Percentiles rank a stretch among this genome's conserved stretches.
Evolutionary conservation across 2,329 filamentous ascomycete genomes (phyloP).

Genomic region (Neoscytalidium dimidiatum): DNA sequence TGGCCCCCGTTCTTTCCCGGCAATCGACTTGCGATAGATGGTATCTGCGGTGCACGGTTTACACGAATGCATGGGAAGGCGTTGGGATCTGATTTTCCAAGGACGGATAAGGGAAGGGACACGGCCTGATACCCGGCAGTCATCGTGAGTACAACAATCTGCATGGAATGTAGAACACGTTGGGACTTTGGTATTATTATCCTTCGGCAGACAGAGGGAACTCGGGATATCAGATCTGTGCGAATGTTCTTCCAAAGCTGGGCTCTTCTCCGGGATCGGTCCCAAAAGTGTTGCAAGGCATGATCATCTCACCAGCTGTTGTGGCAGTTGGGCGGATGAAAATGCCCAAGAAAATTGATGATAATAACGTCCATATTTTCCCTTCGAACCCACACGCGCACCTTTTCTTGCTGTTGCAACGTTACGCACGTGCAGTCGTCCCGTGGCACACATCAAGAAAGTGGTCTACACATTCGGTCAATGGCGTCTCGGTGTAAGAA

Average conservation of each 20-base stretch:
- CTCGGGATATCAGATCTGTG: background rate
- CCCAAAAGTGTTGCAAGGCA: no score
- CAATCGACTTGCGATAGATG: slow-evolving; percentile 59
- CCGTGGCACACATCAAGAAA: no score
- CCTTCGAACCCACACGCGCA: no score
- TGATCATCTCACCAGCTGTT: no score
- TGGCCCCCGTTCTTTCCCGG: slow-evolving; percentile 81
- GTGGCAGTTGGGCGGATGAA: no score
- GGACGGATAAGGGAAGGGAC: background rate
- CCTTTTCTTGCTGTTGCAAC: no score
- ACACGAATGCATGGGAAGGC: background rate
- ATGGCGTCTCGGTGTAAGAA: no score
- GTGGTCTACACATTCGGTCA: no score
- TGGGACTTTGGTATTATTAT: background rate
- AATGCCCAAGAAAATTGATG: no score
- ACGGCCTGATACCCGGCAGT: background rate
- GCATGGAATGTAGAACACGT: background rate
- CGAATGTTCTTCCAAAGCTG: background rate
- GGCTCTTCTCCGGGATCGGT: no score
- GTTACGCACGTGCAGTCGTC: no score
- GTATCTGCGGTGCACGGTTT: background rate
- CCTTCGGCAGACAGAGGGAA: background rate
- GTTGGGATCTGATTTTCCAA: background rate
- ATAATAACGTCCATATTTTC: no score
- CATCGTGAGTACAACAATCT: background rate